phyloP scores from a whole-genome alignment of 345 rosid genomes.

The Luvunga scandens region DNA sequence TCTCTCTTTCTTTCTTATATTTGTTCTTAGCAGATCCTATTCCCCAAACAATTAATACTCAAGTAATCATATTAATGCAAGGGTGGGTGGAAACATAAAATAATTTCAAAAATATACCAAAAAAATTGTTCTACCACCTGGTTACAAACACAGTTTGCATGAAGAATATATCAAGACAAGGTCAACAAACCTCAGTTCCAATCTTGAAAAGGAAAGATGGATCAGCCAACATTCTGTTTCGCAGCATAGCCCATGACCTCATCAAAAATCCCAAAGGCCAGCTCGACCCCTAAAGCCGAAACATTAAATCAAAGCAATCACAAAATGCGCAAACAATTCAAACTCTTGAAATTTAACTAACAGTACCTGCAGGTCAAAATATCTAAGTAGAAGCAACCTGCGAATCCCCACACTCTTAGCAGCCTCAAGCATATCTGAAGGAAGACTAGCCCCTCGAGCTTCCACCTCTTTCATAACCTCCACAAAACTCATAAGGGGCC shows the following conservation, averaged over 20 bases:
- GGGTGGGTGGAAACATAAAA: not conserved
- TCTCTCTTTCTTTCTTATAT: not conserved
- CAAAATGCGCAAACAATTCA: not conserved
- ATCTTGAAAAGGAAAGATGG: conserved; percentile 95
- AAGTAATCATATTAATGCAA: not conserved
- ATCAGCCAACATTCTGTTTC: conserved; percentile 90
- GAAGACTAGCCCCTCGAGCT: conserved; percentile 70
- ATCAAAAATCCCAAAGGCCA: conserved; percentile 69
- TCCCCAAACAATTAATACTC: not conserved
- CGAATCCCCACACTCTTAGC: conserved; percentile 72
- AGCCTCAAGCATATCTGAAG: conserved; percentile 78
- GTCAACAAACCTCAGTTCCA: conserved; percentile 73
- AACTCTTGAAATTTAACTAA: not conserved
- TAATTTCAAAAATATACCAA: not conserved
- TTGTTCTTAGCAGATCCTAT: not conserved
- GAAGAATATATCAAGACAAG: not conserved
- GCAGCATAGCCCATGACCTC: conserved; percentile 70
- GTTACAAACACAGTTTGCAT: not conserved
- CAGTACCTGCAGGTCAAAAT: conserved; percentile 69
- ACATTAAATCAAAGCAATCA: not conserved
- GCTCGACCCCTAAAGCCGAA: conserved; percentile 48
- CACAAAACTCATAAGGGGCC: conserved; percentile 69
- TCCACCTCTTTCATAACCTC: conserved; percentile 71
- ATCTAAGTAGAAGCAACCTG: conserved; percentile 59
- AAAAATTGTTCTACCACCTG: not conserved